Base-by-base conservation (phyloP, 2,329 filamentous ascomycete species). In the Penicillium decumbens region DNA sequence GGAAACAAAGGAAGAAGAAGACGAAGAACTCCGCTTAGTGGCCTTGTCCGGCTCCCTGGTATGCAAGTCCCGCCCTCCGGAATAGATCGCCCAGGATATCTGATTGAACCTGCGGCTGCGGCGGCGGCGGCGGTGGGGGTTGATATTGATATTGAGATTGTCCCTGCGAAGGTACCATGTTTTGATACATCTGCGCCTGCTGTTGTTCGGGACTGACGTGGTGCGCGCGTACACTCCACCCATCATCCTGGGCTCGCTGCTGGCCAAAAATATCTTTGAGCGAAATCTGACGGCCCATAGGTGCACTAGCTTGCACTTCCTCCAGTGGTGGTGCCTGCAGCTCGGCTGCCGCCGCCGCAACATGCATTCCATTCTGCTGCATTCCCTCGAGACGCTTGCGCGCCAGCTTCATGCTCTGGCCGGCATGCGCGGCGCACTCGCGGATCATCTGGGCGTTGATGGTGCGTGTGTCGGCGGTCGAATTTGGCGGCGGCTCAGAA, bases 261-360 rank as follows among this genome's bases (percentile, higher is more conserved):
- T 80, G 76, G 4, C 77, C 77, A 57, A 81, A 80, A 1, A 80
- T 63, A 54, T 81, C 76, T 47, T 77, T 73, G 7, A 80, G 64
- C 13, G 73, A 78, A 23, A 80, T 66, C 61, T 77, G 77, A 39
- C 76, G 73, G n/a, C 75, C 77, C 75, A 78, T 80, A 10, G 75
- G 66, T 12, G 71, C 70, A 41, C 73, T 71, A 13, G 62, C 52
- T n/a, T 68, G 63, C 6, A 72, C 58, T 43, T 74, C 69, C 35
- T 72, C 60, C 23, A 71, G 55, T 9, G 65, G 66, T 10, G 64
- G 61, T 6, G 65, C 59, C 12, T 64, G 65, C 30, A 49, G 58
- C 33, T 56, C 57, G 9, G 57, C 58, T 3, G 66, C 62, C 5
- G 62, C 60, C 9, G 67, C 63, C 10, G 68, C 65, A 33, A 58